Conservation (phyloP, 2,329 filamentous ascomycete genomes). For the Ilyonectria mors-panacis region DNA sequence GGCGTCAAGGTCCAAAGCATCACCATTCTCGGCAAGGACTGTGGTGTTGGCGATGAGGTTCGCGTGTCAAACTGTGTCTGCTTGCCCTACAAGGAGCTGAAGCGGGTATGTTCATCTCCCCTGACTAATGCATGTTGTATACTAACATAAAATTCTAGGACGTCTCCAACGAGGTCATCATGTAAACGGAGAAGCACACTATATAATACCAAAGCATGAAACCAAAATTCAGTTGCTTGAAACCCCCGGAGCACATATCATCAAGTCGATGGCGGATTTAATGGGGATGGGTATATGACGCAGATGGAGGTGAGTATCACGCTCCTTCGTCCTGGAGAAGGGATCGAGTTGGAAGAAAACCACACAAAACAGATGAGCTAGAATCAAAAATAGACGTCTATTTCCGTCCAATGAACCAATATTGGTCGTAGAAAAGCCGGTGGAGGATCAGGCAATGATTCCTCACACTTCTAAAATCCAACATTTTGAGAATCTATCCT, state of each 20-base stretch:
- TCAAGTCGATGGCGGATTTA: slow-evolving; percentile 27
- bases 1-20: slow-evolving; percentile 99
- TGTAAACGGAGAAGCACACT: slow-evolving; percentile 68
- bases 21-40: slow-evolving; percentile 97
- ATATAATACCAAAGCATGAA: slow-evolving; percentile 13
- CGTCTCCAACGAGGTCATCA: slow-evolving; percentile 90
- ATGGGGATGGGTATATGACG: slow-evolving; percentile 17
- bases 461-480: slow-evolving; percentile 29
- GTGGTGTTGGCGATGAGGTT: slow-evolving; percentile 92
- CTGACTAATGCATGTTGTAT: not conserved
- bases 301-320: not conserved
- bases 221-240: slow-evolving; percentile 3
- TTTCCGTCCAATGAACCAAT: slow-evolving; percentile 30
- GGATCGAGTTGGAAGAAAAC: slow-evolving; percentile 4
- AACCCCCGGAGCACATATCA: slow-evolving; percentile 21
- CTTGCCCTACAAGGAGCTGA: slow-evolving; percentile 97
- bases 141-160: slow-evolving; percentile 71
- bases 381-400: slow-evolving; percentile 33
- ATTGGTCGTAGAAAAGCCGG: slow-evolving; percentile 3
- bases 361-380: slow-evolving; percentile 26
- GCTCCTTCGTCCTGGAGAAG: not conserved
- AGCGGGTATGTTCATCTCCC: slow-evolving; percentile 77
- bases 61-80: slow-evolving; percentile 98
- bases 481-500: slow-evolving; percentile 18
- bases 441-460: slow-evolving; percentile 9